A percentile compares a stretch with the other conserved stretches of the same genome.
Conservation (phyloP, 2,329 filamentous ascomycete genomes). For the Aspergillus fumigatus region DNA sequence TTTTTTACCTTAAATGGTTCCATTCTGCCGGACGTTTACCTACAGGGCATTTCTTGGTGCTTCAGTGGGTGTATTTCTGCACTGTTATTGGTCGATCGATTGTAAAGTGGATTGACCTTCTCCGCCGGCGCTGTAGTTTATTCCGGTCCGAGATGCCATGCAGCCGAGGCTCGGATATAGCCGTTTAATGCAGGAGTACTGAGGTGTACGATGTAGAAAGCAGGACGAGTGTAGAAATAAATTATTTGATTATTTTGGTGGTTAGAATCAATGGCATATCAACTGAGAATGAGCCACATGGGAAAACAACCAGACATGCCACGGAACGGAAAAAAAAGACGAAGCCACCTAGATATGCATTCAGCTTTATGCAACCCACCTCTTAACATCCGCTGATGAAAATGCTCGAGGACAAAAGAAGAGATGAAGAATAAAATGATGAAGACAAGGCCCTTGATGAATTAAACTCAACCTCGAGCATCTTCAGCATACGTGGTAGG, state of each 20-base stretch:
- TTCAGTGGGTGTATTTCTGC: background rate
- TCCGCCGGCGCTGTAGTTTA: conserved; percentile 6
- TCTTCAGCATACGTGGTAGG: background rate
- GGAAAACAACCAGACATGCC: conserved; percentile 5
- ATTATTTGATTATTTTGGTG: background rate
- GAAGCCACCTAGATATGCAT: conserved; percentile 1
- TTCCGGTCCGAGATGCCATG: conserved; percentile 10
- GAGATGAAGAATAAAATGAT: background rate
- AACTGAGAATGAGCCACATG: background rate
- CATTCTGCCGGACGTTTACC: conserved; percentile 13
- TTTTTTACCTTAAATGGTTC: background rate
- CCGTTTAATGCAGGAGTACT: background rate
- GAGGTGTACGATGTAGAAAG: background rate
- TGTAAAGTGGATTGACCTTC: background rate
- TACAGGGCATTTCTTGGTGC: background rate
- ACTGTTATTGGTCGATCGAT: background rate
- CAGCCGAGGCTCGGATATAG: conserved; percentile 10
- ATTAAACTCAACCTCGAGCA: background rate
- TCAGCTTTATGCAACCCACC: conserved; percentile 5
- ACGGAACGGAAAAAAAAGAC: background rate
- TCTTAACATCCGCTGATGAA: conserved; percentile 2
- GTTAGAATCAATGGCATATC: background rate
- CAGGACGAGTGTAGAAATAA: background rate
- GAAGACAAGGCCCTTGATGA: background rate
- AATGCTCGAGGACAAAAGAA: background rate